A percentile compares a stretch with the other conserved stretches of the same genome.
phyloP scores from a whole-genome alignment of 2,329 filamentous ascomycete genomes.

The Xylaria sp. region DNA sequence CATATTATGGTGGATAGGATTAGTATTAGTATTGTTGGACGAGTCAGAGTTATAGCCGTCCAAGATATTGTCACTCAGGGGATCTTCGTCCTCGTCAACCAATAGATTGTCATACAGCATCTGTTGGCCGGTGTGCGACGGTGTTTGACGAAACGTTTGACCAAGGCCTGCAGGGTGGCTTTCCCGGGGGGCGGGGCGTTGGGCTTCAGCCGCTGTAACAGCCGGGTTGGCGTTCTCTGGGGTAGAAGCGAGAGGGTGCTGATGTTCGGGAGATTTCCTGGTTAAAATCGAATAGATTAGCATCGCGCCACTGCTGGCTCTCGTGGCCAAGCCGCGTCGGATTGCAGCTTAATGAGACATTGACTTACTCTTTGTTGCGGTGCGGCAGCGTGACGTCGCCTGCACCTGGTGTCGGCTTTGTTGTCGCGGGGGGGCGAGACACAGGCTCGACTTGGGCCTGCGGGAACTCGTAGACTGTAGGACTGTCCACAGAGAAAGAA shows the following conservation, averaged over 20 bases:
- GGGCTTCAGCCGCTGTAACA: conserved; percentile 38
- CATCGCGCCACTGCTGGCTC: conserved; percentile 18
- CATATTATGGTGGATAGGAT: conserved; percentile 50
- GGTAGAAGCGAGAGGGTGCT: conserved; percentile 26
- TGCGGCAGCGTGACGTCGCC: conserved; percentile 23
- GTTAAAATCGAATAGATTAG: conserved; percentile 37
- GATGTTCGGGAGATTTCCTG: conserved; percentile 35
- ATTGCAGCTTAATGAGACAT: conserved; percentile 40
- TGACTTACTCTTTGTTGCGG: conserved; percentile 41
- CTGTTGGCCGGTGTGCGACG: conserved; percentile 52
- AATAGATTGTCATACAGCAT: conserved; percentile 48
- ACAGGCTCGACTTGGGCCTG: conserved; percentile 31
- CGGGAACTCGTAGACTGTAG: conserved; percentile 66
- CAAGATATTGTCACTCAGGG: conserved; percentile 42
- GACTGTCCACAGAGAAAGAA: conserved; percentile 63
- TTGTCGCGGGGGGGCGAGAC: conserved; percentile 28
- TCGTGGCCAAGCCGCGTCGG: conserved; percentile 28
- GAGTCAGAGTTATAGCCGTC: conserved; percentile 44
- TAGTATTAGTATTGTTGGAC: conserved; percentile 47
- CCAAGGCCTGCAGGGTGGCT: conserved; percentile 48
- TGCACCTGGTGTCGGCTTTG: conserved; percentile 24
- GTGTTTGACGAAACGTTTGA: conserved; percentile 52
- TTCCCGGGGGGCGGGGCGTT: conserved; percentile 37
- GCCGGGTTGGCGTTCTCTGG: conserved; percentile 32
- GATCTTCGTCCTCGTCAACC: conserved; percentile 45